Evolutionary conservation across 805 yeast genomes (phyloP), one percentile per base, ranked within the genome.

Genomic region (Debaryomyces maramus): DNA sequence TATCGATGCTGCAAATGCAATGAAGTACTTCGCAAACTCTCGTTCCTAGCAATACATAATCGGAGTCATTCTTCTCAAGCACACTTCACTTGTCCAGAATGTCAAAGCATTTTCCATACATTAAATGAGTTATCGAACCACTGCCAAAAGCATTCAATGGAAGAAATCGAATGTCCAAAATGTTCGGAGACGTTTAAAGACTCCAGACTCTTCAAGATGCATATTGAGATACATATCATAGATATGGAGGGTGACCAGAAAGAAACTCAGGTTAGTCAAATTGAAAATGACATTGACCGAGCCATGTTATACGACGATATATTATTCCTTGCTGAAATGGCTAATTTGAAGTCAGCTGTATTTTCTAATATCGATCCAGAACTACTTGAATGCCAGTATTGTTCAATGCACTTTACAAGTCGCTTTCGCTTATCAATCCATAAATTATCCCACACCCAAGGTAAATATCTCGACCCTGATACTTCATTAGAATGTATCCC

Each of bases 1-100:
- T 37, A 22, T 20, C 26, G 4, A n/a, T 38, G 41, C 13, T 13
- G 13, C 6, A 38, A 32, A 24, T 38, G 41, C 16, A 8, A 23
- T 18, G 10, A 5, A 14, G 23, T 32, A 17, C 19, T 38, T n/a
- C 19, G 17, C 6, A 41, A 38, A 22, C 27, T 34, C 7, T 40
- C 46, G 11, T 24, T 31, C 14, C 35, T 40, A 9, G 28, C 41
- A 15, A 40, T 45, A 17, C 48, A 45, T 24, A 29, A 19, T 10
- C 39, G 36, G 24, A 34, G 29, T 23, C 40, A 44, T 26, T 20
- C 30, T 20, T 19, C 24, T 10, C 11, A 11, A 14, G 17, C 16
- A 5, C 10, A 27, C 13, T 45, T 21, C 34, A 24, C 28, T n/a
- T 45, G 48, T 23, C 13, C 32, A 7, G 14, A 32, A n/a, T 43